These are phyloP conservation scores for Blastomyces emzantsi DNA, from an alignment of 2,329 filamentous ascomycete genomes.

Conservation along the genomic window DNA sequence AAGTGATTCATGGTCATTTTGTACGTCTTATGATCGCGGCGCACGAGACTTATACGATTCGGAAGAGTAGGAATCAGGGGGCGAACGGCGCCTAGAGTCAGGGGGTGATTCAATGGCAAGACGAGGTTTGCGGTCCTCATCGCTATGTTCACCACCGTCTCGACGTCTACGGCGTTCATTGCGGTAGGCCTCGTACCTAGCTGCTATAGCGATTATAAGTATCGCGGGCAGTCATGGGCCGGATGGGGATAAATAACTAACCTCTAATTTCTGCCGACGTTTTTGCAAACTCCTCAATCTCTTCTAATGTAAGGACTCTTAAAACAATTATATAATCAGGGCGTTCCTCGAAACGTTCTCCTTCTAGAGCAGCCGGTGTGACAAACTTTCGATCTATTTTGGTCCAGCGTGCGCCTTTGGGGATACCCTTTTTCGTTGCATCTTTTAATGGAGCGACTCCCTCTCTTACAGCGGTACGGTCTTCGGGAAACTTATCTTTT, in stretches of 20 bases:
- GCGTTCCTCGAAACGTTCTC: slow-evolving; percentile 85
- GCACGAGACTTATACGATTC: not conserved
- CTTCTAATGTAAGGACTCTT: slow-evolving; percentile 74
- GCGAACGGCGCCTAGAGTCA: not conserved
- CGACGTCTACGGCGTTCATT: not conserved
- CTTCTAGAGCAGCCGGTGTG: slow-evolving; percentile 76
- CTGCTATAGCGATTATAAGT: slow-evolving; percentile 21
- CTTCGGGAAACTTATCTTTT: slow-evolving; percentile 74
- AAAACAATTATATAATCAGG: slow-evolving; percentile 90
- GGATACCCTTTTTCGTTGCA: slow-evolving; percentile 65
- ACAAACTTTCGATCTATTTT: slow-evolving; percentile 84
- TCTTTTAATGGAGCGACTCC: slow-evolving; percentile 93
- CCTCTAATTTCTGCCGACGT: slow-evolving; percentile 75
- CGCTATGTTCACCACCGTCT: slow-evolving; percentile 1
- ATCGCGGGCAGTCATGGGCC: not conserved
- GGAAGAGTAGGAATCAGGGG: not conserved
- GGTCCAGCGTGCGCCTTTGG: slow-evolving; percentile 77
- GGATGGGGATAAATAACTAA: slow-evolving; percentile 33
- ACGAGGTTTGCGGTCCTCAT: not conserved
- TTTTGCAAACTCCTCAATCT: slow-evolving; percentile 78
- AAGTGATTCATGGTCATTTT: not conserved
- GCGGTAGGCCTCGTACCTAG: slow-evolving; percentile 3
- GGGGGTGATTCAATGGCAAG: slow-evolving; percentile 4
- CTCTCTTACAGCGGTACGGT: slow-evolving; percentile 72
- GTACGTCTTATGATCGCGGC: not conserved